Evolutionary conservation across 305 asterid genomes (phyloP).

Genomic region (Fraxinus latifolia): DNA sequence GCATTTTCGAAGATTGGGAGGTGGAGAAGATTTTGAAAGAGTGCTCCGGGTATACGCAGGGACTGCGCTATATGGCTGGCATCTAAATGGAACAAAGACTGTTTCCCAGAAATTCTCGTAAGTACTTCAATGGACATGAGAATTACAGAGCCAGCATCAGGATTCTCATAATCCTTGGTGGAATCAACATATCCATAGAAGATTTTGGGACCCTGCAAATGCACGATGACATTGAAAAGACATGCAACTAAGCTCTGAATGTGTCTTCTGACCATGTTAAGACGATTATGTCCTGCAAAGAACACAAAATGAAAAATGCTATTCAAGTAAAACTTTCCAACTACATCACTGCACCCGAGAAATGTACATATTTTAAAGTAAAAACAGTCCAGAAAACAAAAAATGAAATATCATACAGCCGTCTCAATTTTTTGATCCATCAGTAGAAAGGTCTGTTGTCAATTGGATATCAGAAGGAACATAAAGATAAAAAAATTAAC

Average conservation of each 20-base stretch:
- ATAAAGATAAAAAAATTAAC: not conserved
- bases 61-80: slow-evolving; percentile 56
- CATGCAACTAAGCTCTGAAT: slow-evolving; percentile 67
- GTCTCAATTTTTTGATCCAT: not conserved
- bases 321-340: not conserved
- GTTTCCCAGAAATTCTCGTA: slow-evolving; percentile 63
- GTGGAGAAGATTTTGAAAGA: slow-evolving; percentile 61
- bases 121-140: slow-evolving; percentile 71
- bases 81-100: slow-evolving; percentile 54
- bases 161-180: slow-evolving; percentile 32
- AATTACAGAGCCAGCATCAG: slow-evolving; percentile 76
- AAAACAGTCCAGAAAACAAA: slow-evolving; percentile 5
- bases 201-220: slow-evolving; percentile 68
- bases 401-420: slow-evolving; percentile 12
- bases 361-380: not conserved
- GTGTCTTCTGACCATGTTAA: slow-evolving; percentile 55
- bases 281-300: slow-evolving; percentile 62
- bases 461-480: not conserved
- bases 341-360: not conserved
- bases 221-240: slow-evolving; percentile 71
- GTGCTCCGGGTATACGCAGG: slow-evolving; percentile 70
- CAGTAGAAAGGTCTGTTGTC: not conserved
- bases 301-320: slow-evolving; percentile 14
- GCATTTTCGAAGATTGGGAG: slow-evolving; percentile 40
- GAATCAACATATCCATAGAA: slow-evolving; percentile 41